Conservation (phyloP, 2,329 filamentous ascomycete species). For the Diaporthe sp. region DNA sequence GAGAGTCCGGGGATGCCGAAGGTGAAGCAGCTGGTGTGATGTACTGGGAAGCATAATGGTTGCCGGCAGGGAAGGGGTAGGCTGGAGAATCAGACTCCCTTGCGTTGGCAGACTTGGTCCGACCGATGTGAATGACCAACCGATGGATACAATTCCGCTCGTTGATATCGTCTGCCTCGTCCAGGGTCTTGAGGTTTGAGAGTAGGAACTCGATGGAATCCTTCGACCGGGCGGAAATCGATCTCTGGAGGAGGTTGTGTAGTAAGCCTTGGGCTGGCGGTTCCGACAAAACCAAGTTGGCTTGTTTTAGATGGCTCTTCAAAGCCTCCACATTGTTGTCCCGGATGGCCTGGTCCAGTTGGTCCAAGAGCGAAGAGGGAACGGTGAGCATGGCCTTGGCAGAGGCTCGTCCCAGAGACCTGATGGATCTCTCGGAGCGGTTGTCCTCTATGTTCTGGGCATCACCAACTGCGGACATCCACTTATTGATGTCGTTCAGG, state of each 20-base stretch:
- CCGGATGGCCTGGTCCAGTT: constrained; percentile 79
- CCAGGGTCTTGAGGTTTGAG: constrained; percentile 76
- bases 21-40: constrained; percentile 84
- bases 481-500: constrained; percentile 83
- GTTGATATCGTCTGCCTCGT: constrained; percentile 94
- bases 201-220: constrained; percentile 81
- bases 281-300: constrained; percentile 67
- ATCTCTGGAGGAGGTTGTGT: constrained; percentile 83
- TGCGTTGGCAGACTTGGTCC: constrained; percentile 69
- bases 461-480: constrained; percentile 87
- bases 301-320: constrained; percentile 69
- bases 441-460: constrained; percentile 82
- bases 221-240: constrained; percentile 79
- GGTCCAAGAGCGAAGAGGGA: constrained; percentile 76
- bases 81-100: constrained; percentile 66
- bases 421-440: constrained; percentile 79
- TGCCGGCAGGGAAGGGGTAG: constrained; percentile 62
- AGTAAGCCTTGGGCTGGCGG: constrained; percentile 75
- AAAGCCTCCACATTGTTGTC: constrained; percentile 74
- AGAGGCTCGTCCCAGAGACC: constrained; percentile 82
- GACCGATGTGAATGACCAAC: constrained; percentile 90
- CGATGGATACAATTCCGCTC: constrained; percentile 94
- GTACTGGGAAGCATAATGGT: constrained; percentile 76
- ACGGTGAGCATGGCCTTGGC: constrained; percentile 83
- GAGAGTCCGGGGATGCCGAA: constrained; percentile 70